Base-by-base conservation (phyloP, 1,284 basidiomycete genomes). In the Flammula alnicola region DNA sequence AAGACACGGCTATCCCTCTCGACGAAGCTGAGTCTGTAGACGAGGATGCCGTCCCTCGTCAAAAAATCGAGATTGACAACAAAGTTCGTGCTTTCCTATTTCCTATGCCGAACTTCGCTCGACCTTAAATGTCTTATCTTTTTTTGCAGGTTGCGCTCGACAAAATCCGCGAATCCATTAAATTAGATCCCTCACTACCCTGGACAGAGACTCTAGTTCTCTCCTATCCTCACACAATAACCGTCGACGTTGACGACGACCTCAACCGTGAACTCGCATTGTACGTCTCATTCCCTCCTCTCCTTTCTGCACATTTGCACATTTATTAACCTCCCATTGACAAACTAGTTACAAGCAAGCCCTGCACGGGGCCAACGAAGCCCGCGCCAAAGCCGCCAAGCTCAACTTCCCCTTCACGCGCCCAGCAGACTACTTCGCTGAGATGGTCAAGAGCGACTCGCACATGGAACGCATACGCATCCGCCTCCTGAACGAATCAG, bases 401-500 rank as follows among this genome's bases (percentile, higher is more conserved):
- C 82, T 88, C 57, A 78, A 82, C 37, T 79, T 96, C 56, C 86
- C 93, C 1, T 99, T 98, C 72, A 88, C 90, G 7, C 88, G 97
- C n/a, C 96, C 96, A 0, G 62, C 81, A 0, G 97, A 99, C 73
- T 99, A 95, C 70, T 99, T 98, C 63, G 96, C 96, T 16, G 96
- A 99, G 74, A 99, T 99, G 96, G 90, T 98, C 63, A 99, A 99
- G 74, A 89, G 88, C 20, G 97, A 99, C 64, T 80, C 92, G 17
- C 97, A 99, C 73, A 99, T 99, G 97, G 95, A 98, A 68, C 85
- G 93, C 40, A 93, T 99, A 60, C 88, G 97, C 43, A 89, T 95
- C 62, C 84, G 90, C 26, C 74, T 98, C 26, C 80, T 99, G 20
- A 92, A 98, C 68, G 96, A 99, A 68, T 75, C 79, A 22, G 91